Percentiles rank a stretch among this genome's conserved stretches.
Conservation (phyloP, 208 protist species). For the Trypanosoma cruzi region DNA sequence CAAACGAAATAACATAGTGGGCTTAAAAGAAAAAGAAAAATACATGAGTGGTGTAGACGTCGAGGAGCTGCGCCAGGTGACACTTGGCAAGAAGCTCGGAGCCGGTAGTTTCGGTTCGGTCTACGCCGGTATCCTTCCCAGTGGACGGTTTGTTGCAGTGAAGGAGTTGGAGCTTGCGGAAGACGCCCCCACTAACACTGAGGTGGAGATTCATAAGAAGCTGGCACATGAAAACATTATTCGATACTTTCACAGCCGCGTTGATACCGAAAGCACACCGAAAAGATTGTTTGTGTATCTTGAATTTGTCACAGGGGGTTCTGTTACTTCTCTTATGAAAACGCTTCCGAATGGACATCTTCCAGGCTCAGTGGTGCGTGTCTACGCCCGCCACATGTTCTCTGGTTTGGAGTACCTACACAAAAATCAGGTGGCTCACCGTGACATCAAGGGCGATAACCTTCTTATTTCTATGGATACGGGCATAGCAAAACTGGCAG, state of each 20-base stretch:
- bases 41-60: conserved; percentile 54
- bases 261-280: conserved; percentile 77
- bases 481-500: conserved; percentile 96
- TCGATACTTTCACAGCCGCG: conserved; percentile 85
- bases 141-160: conserved; percentile 88
- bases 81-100: conserved; percentile 90
- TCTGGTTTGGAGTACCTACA: conserved; percentile 86
- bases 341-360: conserved; percentile 77
- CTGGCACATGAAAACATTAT: conserved; percentile 93
- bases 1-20: neutral
- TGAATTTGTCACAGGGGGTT: conserved; percentile 93
- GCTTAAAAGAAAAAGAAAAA: conserved; percentile 5
- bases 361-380: conserved; percentile 74
- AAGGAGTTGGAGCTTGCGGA: conserved; percentile 89
- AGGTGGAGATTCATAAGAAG: conserved; percentile 91
- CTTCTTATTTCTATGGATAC: conserved; percentile 94
- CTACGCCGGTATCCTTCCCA: conserved; percentile 86
- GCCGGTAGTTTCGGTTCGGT: conserved; percentile 90
- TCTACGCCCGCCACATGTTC: conserved; percentile 91
- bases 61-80: conserved; percentile 75
- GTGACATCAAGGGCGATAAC: conserved; percentile 94
- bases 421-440: conserved; percentile 88
- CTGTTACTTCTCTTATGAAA: conserved; percentile 90
- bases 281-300: conserved; percentile 91
- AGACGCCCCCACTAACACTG: conserved; percentile 78